Base-by-base conservation (phyloP, 352 stramenopile genomes). In the Phytophthora sansomeana region DNA sequence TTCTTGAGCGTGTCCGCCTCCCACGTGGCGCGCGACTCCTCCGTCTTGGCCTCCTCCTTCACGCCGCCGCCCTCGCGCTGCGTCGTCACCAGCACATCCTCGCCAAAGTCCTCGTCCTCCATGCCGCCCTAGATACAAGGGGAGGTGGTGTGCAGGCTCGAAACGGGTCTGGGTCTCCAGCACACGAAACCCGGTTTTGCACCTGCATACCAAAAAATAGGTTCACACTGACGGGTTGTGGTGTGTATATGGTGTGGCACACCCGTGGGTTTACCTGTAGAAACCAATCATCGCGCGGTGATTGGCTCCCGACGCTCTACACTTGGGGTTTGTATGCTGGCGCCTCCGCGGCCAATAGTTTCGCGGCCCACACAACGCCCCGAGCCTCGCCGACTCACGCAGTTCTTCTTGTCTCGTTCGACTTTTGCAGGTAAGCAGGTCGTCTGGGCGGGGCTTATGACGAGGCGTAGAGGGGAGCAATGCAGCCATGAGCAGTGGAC, bases 331-430 rank as follows among this genome's bases (percentile, higher is more conserved):
- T 89, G 82, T 91, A 91, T 91, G 54, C 53, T 83, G 75, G 69
- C 63, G 79, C 79, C 80, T 84, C 78, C 83, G 59, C 80, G 81
- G 81, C 83, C 83, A 92, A 92, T 92, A 92, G 78, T 92, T 92
- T 89, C 69, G 60, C 63, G 49, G 36, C 51, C 62, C 51, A 26
- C n/a, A 56, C 43, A 16, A 38, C 38, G 35, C 52, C 53, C 33
- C 38, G 60, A 67, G 48, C 36, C 38, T 38, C 14, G 41, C 39
- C 44, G 17, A 59, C 49, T 70, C 69, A 62, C 66, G 66, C 84
- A 92, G 82, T 92, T 92, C 84, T 84, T 85, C 75, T 89, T 89
- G 78, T 89, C 80, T 89, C 80, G 80, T 89, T 89, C 80, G 78
- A 80, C 78, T 89, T 75, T 82, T 86, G 75, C 77, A 86, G 80